Evolutionary conservation across 83 land plant genomes (phyloP), one percentile per base, ranked within the genome.

Genomic region (Larix sibirica): DNA sequence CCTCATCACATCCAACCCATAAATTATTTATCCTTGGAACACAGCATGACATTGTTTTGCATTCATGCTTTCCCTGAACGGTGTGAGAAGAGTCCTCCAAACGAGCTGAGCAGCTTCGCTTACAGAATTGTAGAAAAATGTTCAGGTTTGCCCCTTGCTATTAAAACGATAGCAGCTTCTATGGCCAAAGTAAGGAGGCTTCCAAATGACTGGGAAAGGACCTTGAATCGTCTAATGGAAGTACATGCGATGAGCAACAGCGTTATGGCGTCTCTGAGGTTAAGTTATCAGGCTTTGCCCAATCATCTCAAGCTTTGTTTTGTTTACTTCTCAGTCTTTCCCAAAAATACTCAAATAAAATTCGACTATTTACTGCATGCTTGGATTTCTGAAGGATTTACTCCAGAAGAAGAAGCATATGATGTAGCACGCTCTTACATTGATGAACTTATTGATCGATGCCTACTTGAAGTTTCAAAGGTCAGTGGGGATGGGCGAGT

Each of bases 291-390:
- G 7, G 77, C 77, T 21, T 10, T 74, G 20, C 56, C 56, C 47
- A 26, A 74, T 70, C 21, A 74, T 74, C 58, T 74, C 0, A 74
- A 74, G 16, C 77, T 13, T 74, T 74, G 77, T 74, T 74, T 74
- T 26, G 58, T 74, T n/a, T 74, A n/a, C 23, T 44, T 24, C 7
- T 74, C 23, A 20, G 54, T 54, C 6, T 73, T 6, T n/a, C 77
- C 56, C 8, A 4, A 73, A 44, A 42, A 28, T n/a, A 74, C 28
- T 21, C 42, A 56, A 44, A 74, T 74, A 56, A 21, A 26, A 42
- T 74, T 54, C 21, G 77, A 44, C 0, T 74, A 74, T 14, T 44
- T 74, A 44, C 28, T 74, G 8, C 58, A 74, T 4, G 58, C 23
- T 6, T 74, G 77, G 77, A 74, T 44, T 2, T 10, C 28, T 21